Evolutionary conservation across 257 asterid genomes (phyloP).

Genomic region (Cinchona pubescens): DNA sequence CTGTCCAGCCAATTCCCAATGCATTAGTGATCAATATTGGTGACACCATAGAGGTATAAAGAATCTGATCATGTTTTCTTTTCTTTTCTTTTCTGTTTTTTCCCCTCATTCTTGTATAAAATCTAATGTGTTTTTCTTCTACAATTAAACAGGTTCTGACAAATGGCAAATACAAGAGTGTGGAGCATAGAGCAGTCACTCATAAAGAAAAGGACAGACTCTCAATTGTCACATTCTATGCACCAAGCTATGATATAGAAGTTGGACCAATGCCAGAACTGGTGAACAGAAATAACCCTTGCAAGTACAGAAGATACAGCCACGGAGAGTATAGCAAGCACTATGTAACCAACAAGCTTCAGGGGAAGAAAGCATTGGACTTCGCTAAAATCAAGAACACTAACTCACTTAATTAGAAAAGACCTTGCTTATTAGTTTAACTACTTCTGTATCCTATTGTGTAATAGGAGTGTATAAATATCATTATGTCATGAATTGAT

Average conservation of each 20-base stretch:
- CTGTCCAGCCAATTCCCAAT: slow-evolving; percentile 69
- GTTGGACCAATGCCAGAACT: slow-evolving; percentile 65
- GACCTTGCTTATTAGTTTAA: not conserved
- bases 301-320: slow-evolving; percentile 78
- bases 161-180: slow-evolving; percentile 91
- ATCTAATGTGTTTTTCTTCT: not conserved
- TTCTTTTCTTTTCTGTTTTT: not conserved
- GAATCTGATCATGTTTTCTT: no score
- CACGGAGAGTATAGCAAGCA: slow-evolving; percentile 95
- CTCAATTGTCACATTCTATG: slow-evolving; percentile 91
- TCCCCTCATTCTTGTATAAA: not conserved
- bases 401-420: slow-evolving; percentile 13
- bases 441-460: not conserved
- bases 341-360: slow-evolving; percentile 83
- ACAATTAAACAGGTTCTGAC: slow-evolving; percentile 55
- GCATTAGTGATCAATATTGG: slow-evolving; percentile 92
- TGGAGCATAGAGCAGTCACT: slow-evolving; percentile 94
- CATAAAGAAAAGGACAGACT: slow-evolving; percentile 69
- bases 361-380: slow-evolving; percentile 84
- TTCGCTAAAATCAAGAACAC: slow-evolving; percentile 48
- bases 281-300: slow-evolving; percentile 47
- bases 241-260: slow-evolving; percentile 84
- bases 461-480: not conserved
- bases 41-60: slow-evolving; percentile 81
- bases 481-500: slow-evolving; percentile 10